phyloP scores from a whole-genome alignment of 805 yeast species.

The Brettanomyces sp. region DNA sequence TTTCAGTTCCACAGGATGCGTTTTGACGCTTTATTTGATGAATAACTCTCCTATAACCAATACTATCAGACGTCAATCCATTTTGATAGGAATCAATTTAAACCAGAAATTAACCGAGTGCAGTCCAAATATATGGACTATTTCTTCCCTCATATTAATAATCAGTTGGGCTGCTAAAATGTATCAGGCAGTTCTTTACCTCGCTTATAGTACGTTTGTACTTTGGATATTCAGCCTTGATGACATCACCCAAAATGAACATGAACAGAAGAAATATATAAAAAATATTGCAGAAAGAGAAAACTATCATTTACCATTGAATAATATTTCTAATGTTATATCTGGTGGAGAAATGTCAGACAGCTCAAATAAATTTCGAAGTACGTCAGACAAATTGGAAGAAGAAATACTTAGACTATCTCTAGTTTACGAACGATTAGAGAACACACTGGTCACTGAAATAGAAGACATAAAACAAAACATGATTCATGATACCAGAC shows the following conservation, averaged over 20 bases:
- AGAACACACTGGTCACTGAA: background rate
- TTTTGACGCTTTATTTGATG: background rate
- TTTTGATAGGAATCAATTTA: background rate
- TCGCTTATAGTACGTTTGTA: slow-evolving; percentile 6
- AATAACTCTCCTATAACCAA: background rate
- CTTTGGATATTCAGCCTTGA: slow-evolving; percentile 10
- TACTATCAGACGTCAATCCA: background rate
- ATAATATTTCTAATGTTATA: background rate
- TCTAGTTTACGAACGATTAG: background rate
- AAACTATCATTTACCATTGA: background rate
- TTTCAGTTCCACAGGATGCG: background rate
- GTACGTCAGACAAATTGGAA: background rate
- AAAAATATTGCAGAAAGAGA: background rate
- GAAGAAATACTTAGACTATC: background rate
- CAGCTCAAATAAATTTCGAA: too few relatives aligned
- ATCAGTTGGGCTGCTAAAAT: slow-evolving; percentile 7
- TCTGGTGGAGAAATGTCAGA: too few relatives aligned
- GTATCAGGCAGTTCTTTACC: slow-evolving; percentile 4
- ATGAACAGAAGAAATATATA: background rate
- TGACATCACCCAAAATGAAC: background rate
- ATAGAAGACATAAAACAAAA: too few relatives aligned
- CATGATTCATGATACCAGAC: too few relatives aligned
- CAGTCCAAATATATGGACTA: slow-evolving; percentile 6
- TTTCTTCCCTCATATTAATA: slow-evolving; percentile 2
- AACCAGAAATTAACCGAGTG: background rate